Base-by-base conservation (phyloP, 2,329 filamentous ascomycete genomes). In the Pseudogymnoascus sp. region DNA sequence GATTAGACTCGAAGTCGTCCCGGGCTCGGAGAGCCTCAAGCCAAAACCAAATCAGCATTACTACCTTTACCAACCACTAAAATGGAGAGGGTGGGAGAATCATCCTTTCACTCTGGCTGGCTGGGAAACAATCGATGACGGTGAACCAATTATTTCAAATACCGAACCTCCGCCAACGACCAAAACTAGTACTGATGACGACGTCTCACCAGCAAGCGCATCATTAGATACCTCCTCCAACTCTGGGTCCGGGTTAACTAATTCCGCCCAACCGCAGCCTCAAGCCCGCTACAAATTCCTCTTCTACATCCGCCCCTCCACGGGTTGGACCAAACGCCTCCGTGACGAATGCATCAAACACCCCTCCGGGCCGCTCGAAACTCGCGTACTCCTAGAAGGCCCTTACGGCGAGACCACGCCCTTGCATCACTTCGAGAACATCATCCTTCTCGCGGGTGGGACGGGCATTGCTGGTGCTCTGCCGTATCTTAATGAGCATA, bases 241-340 rank as follows among this genome's bases (percentile, higher is more conserved):
- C 39, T 43, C 18, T 22, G 8, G 4, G 14, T 43, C 39, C 18
- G 18, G 1, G 39, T 43, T 43, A 43, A 43, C 9, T 43, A 43
- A 43, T 22, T 43, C 39, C 18, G 11, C 39, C 39, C 4, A 43
- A 43, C 11, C 20, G 8, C 39, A 22, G 5, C 18, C 4, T 43
- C 62, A 53, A 25, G 68, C 70, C 61, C 70, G 67, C 3, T 68
- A 76, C 4, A 72, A 71, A 38, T 68, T 81, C 6, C 71, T 75
- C 4, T 80, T 81, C 65, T 76, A 78, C 66, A 74, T 82, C 58
- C 75, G 79, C 1, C 80, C 79, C 0, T 80, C 78, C 65, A 71
- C 77, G 58, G 78, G 80, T 57, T 80, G 79, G 72, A 82, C 80
- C 1, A 74, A 71, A 4, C 72, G 75, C n/a, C 73, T 82, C 8